These are phyloP conservation scores for Diaporthe citriasiana DNA, from an alignment of 2,329 filamentous ascomycete species.

Conservation along the genomic window DNA sequence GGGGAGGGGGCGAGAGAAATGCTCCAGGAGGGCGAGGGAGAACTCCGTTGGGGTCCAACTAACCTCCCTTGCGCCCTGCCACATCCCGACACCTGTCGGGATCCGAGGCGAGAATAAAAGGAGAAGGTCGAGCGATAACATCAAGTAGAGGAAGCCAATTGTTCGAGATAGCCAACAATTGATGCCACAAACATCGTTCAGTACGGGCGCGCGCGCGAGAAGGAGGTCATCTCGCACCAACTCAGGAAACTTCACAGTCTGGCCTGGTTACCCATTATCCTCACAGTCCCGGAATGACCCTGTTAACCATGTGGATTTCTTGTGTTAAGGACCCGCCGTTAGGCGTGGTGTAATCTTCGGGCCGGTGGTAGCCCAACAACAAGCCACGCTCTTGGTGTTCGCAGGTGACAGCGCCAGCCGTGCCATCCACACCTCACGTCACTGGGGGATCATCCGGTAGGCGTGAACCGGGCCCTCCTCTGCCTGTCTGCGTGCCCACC, in stretches of 20 bases:
- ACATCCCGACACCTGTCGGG: conserved; percentile 12
- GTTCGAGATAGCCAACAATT: neutral
- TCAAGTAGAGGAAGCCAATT: neutral
- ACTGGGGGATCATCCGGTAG: conserved; percentile 11
- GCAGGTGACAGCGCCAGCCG: conserved; percentile 25
- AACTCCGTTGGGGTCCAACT: conserved; percentile 18
- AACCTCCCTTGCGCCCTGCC: conserved; percentile 25
- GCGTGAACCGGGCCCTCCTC: conserved; percentile 4
- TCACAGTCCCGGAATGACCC: neutral
- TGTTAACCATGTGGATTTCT: conserved; percentile 5
- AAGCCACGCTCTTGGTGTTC: conserved; percentile 19
- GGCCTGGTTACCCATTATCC: neutral
- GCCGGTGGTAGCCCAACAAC: conserved; percentile 8
- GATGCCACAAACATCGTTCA: neutral
- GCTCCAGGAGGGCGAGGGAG: conserved; percentile 15
- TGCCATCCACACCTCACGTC: conserved; percentile 30
- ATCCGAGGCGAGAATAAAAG: neutral
- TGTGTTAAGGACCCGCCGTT: conserved; percentile 10
- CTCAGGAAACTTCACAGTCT: neutral
- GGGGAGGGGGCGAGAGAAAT: neutral
- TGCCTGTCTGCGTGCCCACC: neutral
- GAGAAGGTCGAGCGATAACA: neutral
- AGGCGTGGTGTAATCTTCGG: conserved; percentile 13
- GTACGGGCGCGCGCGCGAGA: neutral
- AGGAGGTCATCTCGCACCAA: neutral